Conservation (phyloP, 495 filamentous ascomycete species). For the Corynascus novoguineensis region DNA sequence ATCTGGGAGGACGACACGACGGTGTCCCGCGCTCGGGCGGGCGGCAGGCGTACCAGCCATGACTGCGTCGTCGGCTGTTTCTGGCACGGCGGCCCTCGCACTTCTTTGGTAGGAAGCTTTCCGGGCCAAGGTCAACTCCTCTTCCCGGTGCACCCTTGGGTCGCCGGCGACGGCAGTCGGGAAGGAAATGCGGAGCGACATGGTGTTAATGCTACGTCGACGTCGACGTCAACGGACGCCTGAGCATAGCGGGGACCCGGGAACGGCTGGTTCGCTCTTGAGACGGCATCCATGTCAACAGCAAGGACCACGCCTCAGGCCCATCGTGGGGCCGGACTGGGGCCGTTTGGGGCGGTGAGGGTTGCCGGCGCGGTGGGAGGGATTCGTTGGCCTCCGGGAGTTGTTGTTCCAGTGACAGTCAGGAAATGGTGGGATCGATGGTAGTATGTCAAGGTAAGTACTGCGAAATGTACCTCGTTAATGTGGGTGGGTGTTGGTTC, state of each 20-base stretch:
- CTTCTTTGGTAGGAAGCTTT: conserved; percentile 19
- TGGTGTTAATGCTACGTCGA: conserved; percentile 12
- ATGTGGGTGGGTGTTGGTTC: not conserved
- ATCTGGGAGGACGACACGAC: conserved; percentile 64
- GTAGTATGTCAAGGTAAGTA: too few relatives aligned
- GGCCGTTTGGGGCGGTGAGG: conserved; percentile 2
- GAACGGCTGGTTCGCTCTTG: conserved; percentile 2
- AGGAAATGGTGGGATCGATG: not conserved
- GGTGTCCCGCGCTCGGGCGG: conserved; percentile 26
- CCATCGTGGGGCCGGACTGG: conserved; percentile 12
- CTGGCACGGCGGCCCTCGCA: conserved; percentile 12
- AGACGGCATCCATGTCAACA: conserved; percentile 5
- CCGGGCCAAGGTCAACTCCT: conserved; percentile 29
- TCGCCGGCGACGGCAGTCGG: conserved; percentile 25
- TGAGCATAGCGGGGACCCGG: conserved; percentile 2
- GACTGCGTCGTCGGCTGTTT: conserved; percentile 15
- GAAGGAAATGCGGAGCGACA: conserved; percentile 27
- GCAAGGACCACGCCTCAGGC: conserved; percentile 3
- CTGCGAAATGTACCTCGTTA: too few relatives aligned
- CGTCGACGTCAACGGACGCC: conserved; percentile 5
- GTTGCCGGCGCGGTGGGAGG: not conserved
- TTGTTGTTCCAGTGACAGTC: not conserved
- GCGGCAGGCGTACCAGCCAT: conserved; percentile 11
- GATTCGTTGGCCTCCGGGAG: not conserved
- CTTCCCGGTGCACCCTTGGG: conserved; percentile 29